Base-by-base conservation (phyloP, 371 early-diverging fungal genomes). In the Blyttiomyces sp. region DNA sequence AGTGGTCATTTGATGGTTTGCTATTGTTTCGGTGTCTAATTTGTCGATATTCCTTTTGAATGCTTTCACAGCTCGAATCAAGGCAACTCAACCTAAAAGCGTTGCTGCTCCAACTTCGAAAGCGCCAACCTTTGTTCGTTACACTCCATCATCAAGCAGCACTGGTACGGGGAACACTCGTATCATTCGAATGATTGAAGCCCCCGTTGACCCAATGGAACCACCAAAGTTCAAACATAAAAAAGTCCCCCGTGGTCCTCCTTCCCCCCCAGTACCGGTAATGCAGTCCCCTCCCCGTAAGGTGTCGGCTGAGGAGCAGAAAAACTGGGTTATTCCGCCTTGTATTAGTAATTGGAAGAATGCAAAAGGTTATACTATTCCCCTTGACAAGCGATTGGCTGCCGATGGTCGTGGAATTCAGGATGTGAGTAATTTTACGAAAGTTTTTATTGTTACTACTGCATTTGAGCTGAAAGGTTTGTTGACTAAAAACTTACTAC, bases 271-370 rank as follows among this genome's bases (percentile, higher is more conserved):
- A 3, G 90, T 95, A 24, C 96, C 98, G 3, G 95, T 96, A 13
- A 79, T 98, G 80, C 97, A 96, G 66, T 95, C 96, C 26, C 98
- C 98, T 39, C 94, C 97, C 19, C 89, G 96, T 31, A 95, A 93
- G 71, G 82, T 94, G 21, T 87, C 94, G 2, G 92, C 91, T 4
- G 90, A 96, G 67, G 96, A 96, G 77, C 94, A 94, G 70, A 84
- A 85, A 46, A 90, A 91, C 52, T 98, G 98, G 98, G 80, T 88
- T 11, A 93, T 98, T 57, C 98, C 98, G 31, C 96, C 97, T 19
- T 94, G 93, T 65, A 93, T 98, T 42, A 92, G 92, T 59, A 96
- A 95, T 75, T 98, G 98, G 98, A 98, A 96, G 80, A 98, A 98
- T 77, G 90, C 94, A 50, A 95, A 96, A 70, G 98, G 98, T 52